A percentile compares a stretch with the other conserved stretches of the same genome.
Conservation (phyloP, 1,284 basidiomycete genomes). For the Phlebopus sp. region DNA sequence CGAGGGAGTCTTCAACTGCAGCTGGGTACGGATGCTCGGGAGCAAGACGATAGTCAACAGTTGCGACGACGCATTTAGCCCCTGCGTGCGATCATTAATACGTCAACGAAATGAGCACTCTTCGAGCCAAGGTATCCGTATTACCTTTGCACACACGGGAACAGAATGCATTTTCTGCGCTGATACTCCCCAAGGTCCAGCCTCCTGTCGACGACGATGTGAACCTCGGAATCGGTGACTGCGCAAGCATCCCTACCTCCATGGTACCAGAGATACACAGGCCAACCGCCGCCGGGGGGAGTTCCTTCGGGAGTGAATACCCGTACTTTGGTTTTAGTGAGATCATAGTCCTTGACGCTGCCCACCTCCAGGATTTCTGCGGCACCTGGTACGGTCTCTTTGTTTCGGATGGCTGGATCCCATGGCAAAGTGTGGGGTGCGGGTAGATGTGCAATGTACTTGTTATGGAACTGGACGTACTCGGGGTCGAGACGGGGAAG, state of each 20-base stretch:
- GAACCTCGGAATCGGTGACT: neutral
- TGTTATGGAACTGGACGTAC: constrained; percentile 47
- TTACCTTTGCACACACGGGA: constrained; percentile 29
- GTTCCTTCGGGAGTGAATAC: constrained; percentile 46
- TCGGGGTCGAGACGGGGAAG: constrained; percentile 46
- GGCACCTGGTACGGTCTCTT: constrained; percentile 40
- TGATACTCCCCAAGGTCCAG: constrained; percentile 49
- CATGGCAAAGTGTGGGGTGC: constrained; percentile 42
- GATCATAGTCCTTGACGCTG: constrained; percentile 36
- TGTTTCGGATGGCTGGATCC: constrained; percentile 42
- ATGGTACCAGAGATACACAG: constrained; percentile 47
- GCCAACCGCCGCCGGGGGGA: constrained; percentile 41
- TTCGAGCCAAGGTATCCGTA: neutral
- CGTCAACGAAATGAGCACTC: neutral
- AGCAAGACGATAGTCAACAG: constrained; percentile 58
- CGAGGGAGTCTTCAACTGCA: constrained; percentile 55
- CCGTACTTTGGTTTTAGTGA: constrained; percentile 39
- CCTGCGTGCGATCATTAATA: constrained; percentile 14
- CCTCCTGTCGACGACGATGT: constrained; percentile 34
- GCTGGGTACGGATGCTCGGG: constrained; percentile 60
- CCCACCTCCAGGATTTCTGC: constrained; percentile 43
- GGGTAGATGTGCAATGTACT: constrained; percentile 34
- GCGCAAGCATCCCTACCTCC: constrained; percentile 34
- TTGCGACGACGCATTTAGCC: constrained; percentile 44
- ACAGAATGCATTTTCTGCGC: constrained; percentile 33